A percentile compares a stretch with the other conserved stretches of the same genome.
Conservation (phyloP, 108 stramenopile species). For the Tribonema minus region DNA sequence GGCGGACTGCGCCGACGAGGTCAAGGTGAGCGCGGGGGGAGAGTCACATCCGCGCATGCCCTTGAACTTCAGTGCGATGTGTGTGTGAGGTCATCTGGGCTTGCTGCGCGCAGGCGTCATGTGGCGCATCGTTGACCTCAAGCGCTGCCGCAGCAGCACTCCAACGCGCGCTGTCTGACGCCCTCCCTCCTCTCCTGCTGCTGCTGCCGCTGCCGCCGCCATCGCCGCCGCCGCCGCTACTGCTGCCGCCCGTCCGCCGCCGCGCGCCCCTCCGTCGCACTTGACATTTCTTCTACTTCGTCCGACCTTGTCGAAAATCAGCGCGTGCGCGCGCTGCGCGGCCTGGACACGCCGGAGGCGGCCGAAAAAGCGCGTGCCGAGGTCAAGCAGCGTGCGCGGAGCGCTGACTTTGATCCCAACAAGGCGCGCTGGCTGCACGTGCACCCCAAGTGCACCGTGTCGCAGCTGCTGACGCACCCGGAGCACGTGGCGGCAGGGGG, state of each 20-base stretch:
- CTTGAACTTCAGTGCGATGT: not conserved
- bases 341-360: not conserved
- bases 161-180: not conserved
- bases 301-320: not conserved
- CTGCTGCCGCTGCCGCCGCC: not conserved
- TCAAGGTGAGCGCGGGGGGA: not conserved
- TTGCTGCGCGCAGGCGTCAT: not conserved
- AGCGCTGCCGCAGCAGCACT: not conserved
- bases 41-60: not conserved
- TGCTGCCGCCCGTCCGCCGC: not conserved
- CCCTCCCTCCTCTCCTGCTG: not conserved
- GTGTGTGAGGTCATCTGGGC: not conserved
- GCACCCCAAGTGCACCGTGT: constrained; percentile 29
- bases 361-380: not conserved
- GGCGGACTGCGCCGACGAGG: not conserved
- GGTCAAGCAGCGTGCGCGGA: not conserved
- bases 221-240: not conserved
- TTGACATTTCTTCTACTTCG: not conserved
- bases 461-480: not conserved
- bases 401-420: not conserved
- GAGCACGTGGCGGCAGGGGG: constrained; percentile 28
- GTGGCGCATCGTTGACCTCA: not conserved
- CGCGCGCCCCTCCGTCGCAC: not conserved
- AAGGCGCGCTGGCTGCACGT: constrained; percentile 15
- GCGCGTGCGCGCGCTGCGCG: not conserved